A percentile compares a stretch with the other conserved stretches of the same genome.
These are phyloP conservation scores for Aureobasidium sp. DNA, from an alignment of 2,329 filamentous ascomycete species.

Conservation along the genomic window DNA sequence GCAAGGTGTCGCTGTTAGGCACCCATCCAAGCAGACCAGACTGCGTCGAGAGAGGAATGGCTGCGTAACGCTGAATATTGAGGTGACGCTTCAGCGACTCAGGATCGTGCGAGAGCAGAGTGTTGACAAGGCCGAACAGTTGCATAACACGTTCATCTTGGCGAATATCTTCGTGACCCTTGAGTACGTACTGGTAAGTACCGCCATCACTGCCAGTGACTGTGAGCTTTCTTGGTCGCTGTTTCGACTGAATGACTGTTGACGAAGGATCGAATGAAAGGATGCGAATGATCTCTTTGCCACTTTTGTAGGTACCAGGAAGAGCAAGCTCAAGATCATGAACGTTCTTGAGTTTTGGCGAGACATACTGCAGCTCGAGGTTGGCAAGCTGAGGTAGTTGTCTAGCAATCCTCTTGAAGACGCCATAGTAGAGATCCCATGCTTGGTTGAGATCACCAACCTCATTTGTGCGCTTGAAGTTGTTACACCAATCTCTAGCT, in stretches of 20 bases:
- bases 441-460: slow-evolving; percentile 94
- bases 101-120: slow-evolving; percentile 82
- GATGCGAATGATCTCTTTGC: slow-evolving; percentile 74
- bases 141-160: slow-evolving; percentile 99
- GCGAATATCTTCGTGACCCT: slow-evolving; percentile 98
- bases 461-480: slow-evolving; percentile 82
- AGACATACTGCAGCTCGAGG: slow-evolving; percentile 93
- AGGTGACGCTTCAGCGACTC: slow-evolving; percentile 97
- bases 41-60: slow-evolving; percentile 94
- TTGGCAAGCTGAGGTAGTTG: slow-evolving; percentile 90
- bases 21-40: slow-evolving; percentile 95
- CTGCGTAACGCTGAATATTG: slow-evolving; percentile 90
- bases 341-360: slow-evolving; percentile 80
- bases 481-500: slow-evolving; percentile 90
- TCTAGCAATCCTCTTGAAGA: slow-evolving; percentile 89
- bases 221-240: slow-evolving; percentile 83
- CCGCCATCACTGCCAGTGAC: slow-evolving; percentile 83
- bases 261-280: slow-evolving; percentile 84
- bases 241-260: slow-evolving; percentile 92
- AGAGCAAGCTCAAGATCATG: slow-evolving; percentile 85
- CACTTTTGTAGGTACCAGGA: slow-evolving; percentile 87
- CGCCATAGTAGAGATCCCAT: slow-evolving; percentile 98
- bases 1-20: slow-evolving; percentile 92
- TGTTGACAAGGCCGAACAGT: slow-evolving; percentile 95
- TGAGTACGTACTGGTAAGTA: slow-evolving; percentile 82